Conservation (phyloP, 345 rosid species). For the Eucalyptus caleyi region DNA sequence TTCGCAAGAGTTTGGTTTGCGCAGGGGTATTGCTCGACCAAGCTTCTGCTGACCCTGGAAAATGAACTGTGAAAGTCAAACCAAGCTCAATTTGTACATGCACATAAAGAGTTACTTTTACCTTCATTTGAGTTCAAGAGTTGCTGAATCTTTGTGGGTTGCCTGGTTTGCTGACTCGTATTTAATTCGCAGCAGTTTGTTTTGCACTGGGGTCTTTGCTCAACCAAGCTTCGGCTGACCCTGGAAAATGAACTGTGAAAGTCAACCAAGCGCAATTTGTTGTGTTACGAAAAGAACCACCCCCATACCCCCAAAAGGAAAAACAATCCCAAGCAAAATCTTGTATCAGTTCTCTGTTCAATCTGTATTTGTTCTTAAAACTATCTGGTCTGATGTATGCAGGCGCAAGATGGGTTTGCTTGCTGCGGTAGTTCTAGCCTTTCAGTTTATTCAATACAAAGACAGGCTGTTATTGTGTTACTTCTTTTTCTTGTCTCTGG, state of each 20-base stretch:
- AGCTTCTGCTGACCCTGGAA: not conserved
- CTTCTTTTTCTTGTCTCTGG: not conserved
- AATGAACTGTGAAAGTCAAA: too few relatives aligned
- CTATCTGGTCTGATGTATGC: not conserved
- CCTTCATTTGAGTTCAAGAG: not conserved
- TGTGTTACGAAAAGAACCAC: not conserved
- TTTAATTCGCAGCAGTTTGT: not conserved
- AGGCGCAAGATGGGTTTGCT: not conserved
- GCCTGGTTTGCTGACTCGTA: not conserved
- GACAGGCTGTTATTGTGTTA: not conserved
- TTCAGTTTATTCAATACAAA: not conserved
- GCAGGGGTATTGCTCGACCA: not conserved
- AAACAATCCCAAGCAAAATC: not conserved
- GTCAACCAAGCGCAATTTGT: not conserved
- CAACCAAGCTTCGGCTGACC: not conserved
- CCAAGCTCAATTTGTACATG: not conserved
- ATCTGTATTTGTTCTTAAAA: not conserved
- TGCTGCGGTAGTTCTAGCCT: not conserved
- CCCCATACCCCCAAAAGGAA: too few relatives aligned
- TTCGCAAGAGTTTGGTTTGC: not conserved
- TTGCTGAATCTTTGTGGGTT: not conserved
- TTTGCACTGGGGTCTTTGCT: not conserved
- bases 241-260: not conserved
- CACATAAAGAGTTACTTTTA: not conserved
- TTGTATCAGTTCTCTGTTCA: not conserved